These are phyloP conservation scores for Pezicula radicicola DNA, from an alignment of 2,329 filamentous ascomycete species.

Conservation along the genomic window DNA sequence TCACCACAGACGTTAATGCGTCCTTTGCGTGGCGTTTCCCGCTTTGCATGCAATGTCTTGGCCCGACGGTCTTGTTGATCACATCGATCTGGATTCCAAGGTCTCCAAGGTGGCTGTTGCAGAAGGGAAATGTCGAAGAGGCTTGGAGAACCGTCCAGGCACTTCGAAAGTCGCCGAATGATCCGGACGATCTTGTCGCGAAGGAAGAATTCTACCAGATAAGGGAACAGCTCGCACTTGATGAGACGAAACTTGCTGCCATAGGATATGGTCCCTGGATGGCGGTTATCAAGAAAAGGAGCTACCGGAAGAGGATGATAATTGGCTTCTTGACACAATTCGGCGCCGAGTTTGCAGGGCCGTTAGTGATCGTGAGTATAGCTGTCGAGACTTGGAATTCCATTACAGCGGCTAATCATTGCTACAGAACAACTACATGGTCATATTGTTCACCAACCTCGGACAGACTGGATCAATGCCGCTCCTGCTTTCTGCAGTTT, in stretches of 20 bases:
- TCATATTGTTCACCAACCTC: constrained; percentile 36
- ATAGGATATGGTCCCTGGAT: constrained; percentile 39
- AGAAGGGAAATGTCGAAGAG: not conserved
- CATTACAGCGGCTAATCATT: not conserved
- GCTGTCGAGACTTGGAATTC: not conserved
- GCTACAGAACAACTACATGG: constrained; percentile 38
- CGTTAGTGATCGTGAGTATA: constrained; percentile 44
- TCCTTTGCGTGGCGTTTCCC: constrained; percentile 22
- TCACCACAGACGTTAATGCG: not conserved
- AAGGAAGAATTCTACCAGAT: constrained; percentile 45
- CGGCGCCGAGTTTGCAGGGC: constrained; percentile 50
- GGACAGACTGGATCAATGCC: constrained; percentile 38
- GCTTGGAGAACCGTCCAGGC: constrained; percentile 1
- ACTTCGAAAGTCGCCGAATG: constrained; percentile 1
- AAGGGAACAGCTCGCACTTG: constrained; percentile 41
- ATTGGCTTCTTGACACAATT: constrained; percentile 51
- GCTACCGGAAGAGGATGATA: constrained; percentile 47
- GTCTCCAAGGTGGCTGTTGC: constrained; percentile 64
- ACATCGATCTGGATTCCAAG: constrained; percentile 55
- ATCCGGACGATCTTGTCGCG: constrained; percentile 35
- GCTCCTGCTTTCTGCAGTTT: constrained; percentile 35
- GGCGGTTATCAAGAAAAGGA: constrained; percentile 42
- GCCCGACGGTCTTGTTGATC: constrained; percentile 16
- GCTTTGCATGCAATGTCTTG: constrained; percentile 24
- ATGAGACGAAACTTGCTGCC: constrained; percentile 36